Evolutionary conservation across 352 stramenopile genomes (phyloP), one percentile per base, ranked within the genome.

Genomic region (Sclerospora graminicola): DNA sequence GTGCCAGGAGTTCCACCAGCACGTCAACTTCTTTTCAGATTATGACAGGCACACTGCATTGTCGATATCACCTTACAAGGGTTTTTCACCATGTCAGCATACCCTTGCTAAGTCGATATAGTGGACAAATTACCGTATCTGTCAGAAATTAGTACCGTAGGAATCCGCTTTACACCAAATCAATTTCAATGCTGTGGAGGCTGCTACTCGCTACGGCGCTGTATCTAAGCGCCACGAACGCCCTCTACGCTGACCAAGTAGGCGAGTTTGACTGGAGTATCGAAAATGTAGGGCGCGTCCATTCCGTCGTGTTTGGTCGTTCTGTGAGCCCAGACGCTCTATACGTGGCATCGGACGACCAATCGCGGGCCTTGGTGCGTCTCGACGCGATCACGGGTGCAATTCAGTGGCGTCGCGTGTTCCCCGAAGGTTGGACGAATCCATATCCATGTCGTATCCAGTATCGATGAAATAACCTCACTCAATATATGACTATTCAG

Each of bases 261-360:
- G 80, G 76, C 2, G 56, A 88, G 44, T 77, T 89, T 40, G 80
- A 91, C 69, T 91, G 77, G 77, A 79, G 67, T 36, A 46, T 63
- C 10, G 42, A 85, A 52, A 70, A 87, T 42, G 35, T 91, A 11
- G 80, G 80, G 19, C 60, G 66, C 9, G 72, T 68, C 4, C 53
- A 57, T 5, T 41, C 62, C 3, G 73, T 80, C 24, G 70, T 56
- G 11, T 83, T 76, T 50, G 61, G 57, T 15, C 58, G 60, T 30
- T 63, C 56, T 28, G 65, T 80, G 39, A 76, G 63, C 40, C 66
- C 57, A 32, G 46, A 52, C 11, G 52, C 50, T 26, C 52, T 83
- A 38, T 91, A 87, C 60, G 80, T 89, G 21, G 77, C 70, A 8
- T 83, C 71, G 8, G 76, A 88, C 54, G 54, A 55, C 15, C 54